Evolutionary conservation across 306 rosid genomes (phyloP).

Genomic region (Gleditsia sinensis): DNA sequence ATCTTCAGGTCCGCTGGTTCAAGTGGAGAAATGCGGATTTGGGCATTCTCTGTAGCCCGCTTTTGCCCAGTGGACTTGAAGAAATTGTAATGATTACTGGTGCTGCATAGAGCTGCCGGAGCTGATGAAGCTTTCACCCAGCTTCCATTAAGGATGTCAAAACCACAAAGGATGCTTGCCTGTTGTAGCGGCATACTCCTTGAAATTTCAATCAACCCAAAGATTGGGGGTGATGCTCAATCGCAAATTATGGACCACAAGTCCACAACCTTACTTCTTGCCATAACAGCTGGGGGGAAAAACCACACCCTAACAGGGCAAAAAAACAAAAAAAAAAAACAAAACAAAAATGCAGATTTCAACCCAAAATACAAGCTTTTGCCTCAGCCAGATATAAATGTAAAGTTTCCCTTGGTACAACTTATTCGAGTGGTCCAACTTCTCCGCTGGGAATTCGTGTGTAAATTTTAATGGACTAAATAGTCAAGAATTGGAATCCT

Average conservation of each 20-base stretch:
- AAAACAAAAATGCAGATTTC: too few species aligned
- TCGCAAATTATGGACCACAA: not conserved
- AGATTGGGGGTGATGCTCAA: not conserved
- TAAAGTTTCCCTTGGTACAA: not conserved
- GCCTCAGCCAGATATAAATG: not conserved
- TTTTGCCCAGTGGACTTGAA: not conserved
- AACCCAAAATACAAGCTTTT: not conserved
- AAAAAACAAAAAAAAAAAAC: too few species aligned
- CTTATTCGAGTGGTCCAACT: not conserved
- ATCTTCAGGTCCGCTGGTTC: not conserved
- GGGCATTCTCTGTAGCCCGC: not conserved
- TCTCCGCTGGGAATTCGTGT: too few species aligned
- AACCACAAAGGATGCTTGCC: conserved; percentile 1
- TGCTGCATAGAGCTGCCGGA: conserved; percentile 1
- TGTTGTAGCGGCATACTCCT: conserved; percentile 39
- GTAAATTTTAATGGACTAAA: too few species aligned
- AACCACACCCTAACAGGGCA: too few species aligned
- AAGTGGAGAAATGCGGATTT: conserved; percentile 19
- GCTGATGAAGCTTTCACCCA: conserved; percentile 18
- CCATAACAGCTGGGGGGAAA: too few species aligned
- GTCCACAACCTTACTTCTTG: too few species aligned
- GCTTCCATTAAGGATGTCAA: conserved; percentile 22
- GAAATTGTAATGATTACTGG: not conserved
- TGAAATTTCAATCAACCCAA: not conserved
- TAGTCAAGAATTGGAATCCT: too few species aligned